Base-by-base conservation (phyloP, 2,329 filamentous ascomycete genomes). In the Fusarium sp. region DNA sequence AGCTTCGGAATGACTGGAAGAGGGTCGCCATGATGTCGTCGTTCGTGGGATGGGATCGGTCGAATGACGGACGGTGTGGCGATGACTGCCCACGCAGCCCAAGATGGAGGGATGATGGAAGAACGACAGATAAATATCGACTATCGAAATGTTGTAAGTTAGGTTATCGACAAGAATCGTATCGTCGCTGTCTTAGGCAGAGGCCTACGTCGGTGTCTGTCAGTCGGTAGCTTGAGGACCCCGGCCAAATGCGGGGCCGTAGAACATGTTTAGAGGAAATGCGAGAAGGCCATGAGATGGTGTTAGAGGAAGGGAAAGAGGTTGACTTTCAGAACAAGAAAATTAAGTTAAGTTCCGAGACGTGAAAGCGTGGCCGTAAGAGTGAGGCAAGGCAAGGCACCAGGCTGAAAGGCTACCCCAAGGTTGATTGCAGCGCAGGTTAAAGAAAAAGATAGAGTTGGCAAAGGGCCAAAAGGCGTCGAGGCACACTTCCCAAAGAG, bases 21-120 rank as follows among this genome's bases (percentile, higher is more conserved):
- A 93, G 89, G 77, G 87, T 90, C 55, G 91, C 89, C 92, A 94
- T 94, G 79, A 65, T 79, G 77, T 65, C 52, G 65, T 68, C 39
- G 44, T 57, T 33, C 31, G 44, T 53, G 24, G 28, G 20, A 38
- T 44, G 49, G 37, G 57, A 44, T 65, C 53, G 60, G 42, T 64
- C 55, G 60, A 39, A 28, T 31, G 48, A 56, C 47, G 37, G 44
- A 52, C 43, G 33, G 44, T 21, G 57, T 69, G 55, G 57, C 55
- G 62, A 68, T 67, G 69, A 63, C 58, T 69, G 57, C 61, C 71
- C 50, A 62, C 60, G 57, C 69, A 68, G 57, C 69, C 60, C 41
- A 41, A 24, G 16, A 24, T 20, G 35, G 28, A 18, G 48, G 31
- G 24, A 66, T 33, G 38, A 65, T 35, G 20, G 44, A 62, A 62